Evolutionary conservation across 1,284 basidiomycete species (phyloP).

Genomic region (Sanghuangporus baumii): DNA sequence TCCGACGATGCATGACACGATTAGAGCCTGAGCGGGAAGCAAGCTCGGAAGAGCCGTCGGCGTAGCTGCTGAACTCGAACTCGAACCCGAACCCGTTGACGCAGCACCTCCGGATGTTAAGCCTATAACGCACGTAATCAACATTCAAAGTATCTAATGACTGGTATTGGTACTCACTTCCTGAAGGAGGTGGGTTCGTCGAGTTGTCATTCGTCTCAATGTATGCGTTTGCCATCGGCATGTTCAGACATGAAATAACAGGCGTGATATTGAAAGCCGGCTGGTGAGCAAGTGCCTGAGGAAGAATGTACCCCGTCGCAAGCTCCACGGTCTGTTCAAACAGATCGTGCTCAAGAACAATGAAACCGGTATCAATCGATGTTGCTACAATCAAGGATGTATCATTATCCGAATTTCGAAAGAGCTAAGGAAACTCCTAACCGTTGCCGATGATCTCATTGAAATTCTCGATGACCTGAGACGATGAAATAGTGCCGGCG

Average conservation of each 20-base stretch:
- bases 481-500: constrained; percentile 53
- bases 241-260: constrained; percentile 63
- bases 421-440: no score
- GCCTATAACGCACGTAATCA: neutral
- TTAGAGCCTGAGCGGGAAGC: neutral
- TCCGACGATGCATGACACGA: constrained; percentile 7
- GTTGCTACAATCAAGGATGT: constrained; percentile 26
- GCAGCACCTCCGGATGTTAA: constrained; percentile 30
- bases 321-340: constrained; percentile 64
- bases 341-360: constrained; percentile 72
- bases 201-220: constrained; percentile 62
- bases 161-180: constrained; percentile 8
- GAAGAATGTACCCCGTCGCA: constrained; percentile 67
- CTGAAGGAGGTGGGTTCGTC: constrained; percentile 43
- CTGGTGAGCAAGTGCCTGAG: constrained; percentile 55
- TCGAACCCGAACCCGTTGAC: constrained; percentile 22
- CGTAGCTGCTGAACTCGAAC: neutral
- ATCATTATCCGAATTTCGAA: no score
- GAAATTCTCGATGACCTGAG: constrained; percentile 60
- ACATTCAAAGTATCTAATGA: neutral
- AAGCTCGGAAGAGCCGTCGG: neutral
- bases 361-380: constrained; percentile 51
- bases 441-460: constrained; percentile 50
- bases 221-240: constrained; percentile 53
- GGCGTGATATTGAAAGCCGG: constrained; percentile 58